These are phyloP conservation scores for Scutellaria baicalensis DNA, from an alignment of 257 asterid species.

Conservation along the genomic window DNA sequence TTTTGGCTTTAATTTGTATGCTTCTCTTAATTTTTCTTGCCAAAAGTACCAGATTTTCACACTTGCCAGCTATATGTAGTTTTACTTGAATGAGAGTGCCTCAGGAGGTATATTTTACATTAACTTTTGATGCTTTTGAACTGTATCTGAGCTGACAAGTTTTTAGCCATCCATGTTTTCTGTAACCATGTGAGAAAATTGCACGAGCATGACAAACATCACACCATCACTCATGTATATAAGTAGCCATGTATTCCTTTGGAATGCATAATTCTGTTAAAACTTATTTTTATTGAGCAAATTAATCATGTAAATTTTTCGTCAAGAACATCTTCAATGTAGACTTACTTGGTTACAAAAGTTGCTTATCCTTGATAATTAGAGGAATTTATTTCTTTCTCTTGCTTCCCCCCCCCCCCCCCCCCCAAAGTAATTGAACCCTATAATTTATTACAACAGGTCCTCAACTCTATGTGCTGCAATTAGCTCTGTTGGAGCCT, in stretches of 20 bases:
- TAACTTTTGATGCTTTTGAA: neutral
- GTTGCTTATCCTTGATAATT: neutral
- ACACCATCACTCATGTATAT: neutral
- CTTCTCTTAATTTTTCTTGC: neutral
- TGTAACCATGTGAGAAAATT: neutral
- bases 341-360: neutral
- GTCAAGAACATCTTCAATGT: neutral
- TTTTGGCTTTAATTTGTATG: neutral
- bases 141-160: neutral
- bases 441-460: constrained; percentile 28
- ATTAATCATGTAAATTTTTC: neutral
- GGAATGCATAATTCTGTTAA: neutral
- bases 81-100: neutral
- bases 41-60: neutral
- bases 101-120: neutral
- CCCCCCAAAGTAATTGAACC: neutral
- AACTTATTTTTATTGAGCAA: neutral
- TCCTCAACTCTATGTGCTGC: constrained; percentile 37
- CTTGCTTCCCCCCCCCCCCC: neutral
- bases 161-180: neutral
- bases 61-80: neutral
- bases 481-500: constrained; percentile 52
- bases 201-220: neutral
- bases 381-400: too few relatives aligned
- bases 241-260: neutral